Conservation (phyloP, 352 stramenopile species). For the Pseudoperonospora humuli region DNA sequence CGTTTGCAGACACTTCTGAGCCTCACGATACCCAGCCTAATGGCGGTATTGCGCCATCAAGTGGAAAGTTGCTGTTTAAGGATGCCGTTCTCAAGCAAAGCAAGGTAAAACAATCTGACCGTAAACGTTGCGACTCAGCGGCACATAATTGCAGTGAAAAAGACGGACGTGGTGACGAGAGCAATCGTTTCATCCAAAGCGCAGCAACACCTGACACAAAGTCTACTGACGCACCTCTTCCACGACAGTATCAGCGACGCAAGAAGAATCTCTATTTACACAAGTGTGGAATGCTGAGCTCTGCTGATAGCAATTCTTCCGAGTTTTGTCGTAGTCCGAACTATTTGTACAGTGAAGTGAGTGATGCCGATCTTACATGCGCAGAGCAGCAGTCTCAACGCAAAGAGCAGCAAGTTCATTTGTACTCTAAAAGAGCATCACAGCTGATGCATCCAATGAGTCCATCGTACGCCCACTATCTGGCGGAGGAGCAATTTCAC, state of each 20-base stretch:
- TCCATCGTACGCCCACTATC: constrained; percentile 16
- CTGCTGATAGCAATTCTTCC: constrained; percentile 2
- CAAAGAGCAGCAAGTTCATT: constrained; percentile 13
- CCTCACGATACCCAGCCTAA: constrained; percentile 6
- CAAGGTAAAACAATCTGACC: constrained; percentile 11
- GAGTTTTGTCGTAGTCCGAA: constrained; percentile 15
- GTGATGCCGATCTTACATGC: not conserved
- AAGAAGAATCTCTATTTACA: constrained; percentile 13
- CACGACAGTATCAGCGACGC: constrained; percentile 8
- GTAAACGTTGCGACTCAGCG: constrained; percentile 3
- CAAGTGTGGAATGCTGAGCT: constrained; percentile 7
- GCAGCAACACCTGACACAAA: not conserved
- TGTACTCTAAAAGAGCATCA: not conserved
- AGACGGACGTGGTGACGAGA: constrained; percentile 11
- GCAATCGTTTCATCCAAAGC: constrained; percentile 8
- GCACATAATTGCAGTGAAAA: not conserved
- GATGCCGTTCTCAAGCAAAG: constrained; percentile 47
- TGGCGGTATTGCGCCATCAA: constrained; percentile 3
- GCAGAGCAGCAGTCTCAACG: constrained; percentile 10
- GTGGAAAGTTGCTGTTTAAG: constrained; percentile 39
- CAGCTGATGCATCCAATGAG: constrained; percentile 15
- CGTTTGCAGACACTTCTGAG: constrained; percentile 18
- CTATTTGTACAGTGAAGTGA: constrained; percentile 21
- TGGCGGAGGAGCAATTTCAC: constrained; percentile 26
- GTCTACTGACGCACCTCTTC: not conserved